phyloP scores from a whole-genome alignment of 371 early-diverging fungal genomes.

The Mortierella sp. region DNA sequence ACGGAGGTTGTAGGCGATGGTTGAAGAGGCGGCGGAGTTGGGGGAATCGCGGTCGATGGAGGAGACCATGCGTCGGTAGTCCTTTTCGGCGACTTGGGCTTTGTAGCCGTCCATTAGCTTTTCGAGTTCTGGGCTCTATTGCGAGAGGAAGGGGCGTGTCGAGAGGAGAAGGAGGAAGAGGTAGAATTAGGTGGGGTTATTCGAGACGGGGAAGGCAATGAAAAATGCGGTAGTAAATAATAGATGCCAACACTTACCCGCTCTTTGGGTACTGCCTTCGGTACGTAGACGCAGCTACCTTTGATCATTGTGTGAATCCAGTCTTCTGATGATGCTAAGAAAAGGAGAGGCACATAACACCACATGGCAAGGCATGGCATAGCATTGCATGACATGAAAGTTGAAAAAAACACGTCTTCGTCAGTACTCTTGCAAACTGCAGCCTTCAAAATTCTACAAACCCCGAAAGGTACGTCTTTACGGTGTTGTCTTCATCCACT shows the following conservation, averaged over 20 bases:
- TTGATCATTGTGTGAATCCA: conserved; percentile 48
- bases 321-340: conserved; percentile 29
- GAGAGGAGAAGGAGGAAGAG: not conserved
- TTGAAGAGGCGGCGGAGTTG: conserved; percentile 5
- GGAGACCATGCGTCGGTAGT: conserved; percentile 47
- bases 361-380: not conserved
- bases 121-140: conserved; percentile 52
- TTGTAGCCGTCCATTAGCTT: conserved; percentile 40
- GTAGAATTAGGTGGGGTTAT: not conserved
- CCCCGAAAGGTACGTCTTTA: too few relatives aligned
- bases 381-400: not conserved
- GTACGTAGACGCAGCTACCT: conserved; percentile 48
- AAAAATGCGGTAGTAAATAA: not conserved
- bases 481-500: too few relatives aligned
- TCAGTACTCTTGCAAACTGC: too few relatives aligned
- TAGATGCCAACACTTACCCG: conserved; percentile 17
- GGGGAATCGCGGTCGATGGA: conserved; percentile 16
- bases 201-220: not conserved
- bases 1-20: conserved; percentile 23
- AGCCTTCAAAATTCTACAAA: too few relatives aligned
- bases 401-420: too few relatives aligned
- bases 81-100: conserved; percentile 47
- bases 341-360: not conserved
- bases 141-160: not conserved
- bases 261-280: conserved; percentile 38